Base-by-base conservation (phyloP, 495 filamentous ascomycete species). In the Neurospora cerealis region DNA sequence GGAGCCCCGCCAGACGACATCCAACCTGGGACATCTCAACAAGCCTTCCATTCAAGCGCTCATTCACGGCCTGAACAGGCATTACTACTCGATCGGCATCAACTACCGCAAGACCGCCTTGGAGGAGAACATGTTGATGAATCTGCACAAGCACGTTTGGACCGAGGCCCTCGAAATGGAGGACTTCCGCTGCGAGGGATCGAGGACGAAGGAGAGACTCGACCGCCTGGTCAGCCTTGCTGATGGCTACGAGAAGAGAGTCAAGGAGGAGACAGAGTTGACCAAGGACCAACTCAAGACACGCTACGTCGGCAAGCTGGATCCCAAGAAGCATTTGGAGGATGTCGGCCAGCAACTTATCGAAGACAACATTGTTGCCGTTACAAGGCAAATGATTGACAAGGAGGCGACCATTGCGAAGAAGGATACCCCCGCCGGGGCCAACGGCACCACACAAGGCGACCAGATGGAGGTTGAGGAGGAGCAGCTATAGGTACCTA, bases 61-160 rank as follows among this genome's bases (percentile, higher is more conserved):
- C 71, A 99, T 99, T 74, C 96, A 99, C 82, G 96, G 96, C 71
- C 88, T 99, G 24, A 99, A 99, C 85, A 87, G 96, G 73, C 96
- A 99, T 85, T 99, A 99, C 86, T 99, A 99, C 86, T 97, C 93
- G 78, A 98, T 99, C 78, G 95, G 88, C 54, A 98, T 99, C 85
- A 94, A 96, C 83, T 99, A 99, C 84, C 88, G 96, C 75, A 99
- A 99, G 87, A 97, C 96, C 1, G 96, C 93, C 3, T 85, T 99
- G 69, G 96, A 99, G 84, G 96, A 99, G 86, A 98, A 97, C 82
- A 98, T 99, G 96, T 82, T 99, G 78, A 99, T 99, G 96, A 99
- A 98, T 79, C 85, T 99, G 74, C 96, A 99, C 86, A 99, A 99
- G 87, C 95, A 97, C 73, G 95, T 97, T 62, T 99, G 96, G 96